Conservation (phyloP, 208 protist genomes). For the Acanthamoeba triangularis region DNA sequence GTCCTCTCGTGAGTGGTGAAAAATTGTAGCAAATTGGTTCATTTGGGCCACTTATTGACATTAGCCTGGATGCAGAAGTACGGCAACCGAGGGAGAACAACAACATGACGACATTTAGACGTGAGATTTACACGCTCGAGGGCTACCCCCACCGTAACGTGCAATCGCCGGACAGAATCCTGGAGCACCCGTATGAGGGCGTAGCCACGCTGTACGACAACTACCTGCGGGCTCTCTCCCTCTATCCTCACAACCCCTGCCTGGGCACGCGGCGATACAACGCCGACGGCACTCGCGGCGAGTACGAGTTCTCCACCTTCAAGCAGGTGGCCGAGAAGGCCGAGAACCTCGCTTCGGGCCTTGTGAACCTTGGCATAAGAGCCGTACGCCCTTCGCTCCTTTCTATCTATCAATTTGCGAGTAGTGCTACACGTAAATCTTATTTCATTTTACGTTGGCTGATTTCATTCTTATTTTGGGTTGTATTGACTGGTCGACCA, state of each 20-base stretch:
- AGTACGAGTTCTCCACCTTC: constrained; percentile 59
- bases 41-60: not conserved
- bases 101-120: constrained; percentile 14
- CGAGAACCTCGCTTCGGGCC: constrained; percentile 55
- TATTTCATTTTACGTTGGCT: not conserved
- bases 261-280: constrained; percentile 21
- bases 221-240: constrained; percentile 14
- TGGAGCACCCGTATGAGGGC: not conserved
- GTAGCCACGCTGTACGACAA: constrained; percentile 65
- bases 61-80: not conserved
- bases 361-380: constrained; percentile 42
- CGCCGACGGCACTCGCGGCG: not conserved
- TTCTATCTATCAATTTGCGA: not conserved
- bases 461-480: not conserved
- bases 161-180: constrained; percentile 4
- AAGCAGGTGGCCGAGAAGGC: constrained; percentile 42
- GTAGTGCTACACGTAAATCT: not conserved
- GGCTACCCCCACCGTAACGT: constrained; percentile 61
- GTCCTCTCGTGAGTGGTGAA: no score
- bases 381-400: not conserved
- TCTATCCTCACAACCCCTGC: constrained; percentile 60
- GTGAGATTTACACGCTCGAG: not conserved
- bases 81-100: not conserved
- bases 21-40: not conserved
- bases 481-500: not conserved